A percentile compares a stretch with the other conserved stretches of the same genome.
Evolutionary conservation across 176 grass and related monocot species (phyloP).

Genomic region (Oryza brachyantha): DNA sequence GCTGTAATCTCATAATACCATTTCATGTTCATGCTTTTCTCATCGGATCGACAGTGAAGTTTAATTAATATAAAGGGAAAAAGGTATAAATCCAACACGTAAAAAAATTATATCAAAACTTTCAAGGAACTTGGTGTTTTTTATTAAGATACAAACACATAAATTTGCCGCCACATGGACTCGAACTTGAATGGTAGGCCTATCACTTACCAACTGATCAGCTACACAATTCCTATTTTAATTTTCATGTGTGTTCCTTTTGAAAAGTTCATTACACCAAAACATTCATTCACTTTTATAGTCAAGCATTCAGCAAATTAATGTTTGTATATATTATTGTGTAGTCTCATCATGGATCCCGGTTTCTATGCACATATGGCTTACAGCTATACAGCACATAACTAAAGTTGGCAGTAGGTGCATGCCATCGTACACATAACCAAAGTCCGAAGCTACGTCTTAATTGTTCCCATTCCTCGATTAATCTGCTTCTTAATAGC

Average conservation of each 20-base stretch:
- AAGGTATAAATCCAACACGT: no score
- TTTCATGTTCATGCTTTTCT: neutral
- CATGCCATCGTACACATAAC: neutral
- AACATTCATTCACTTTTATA: neutral
- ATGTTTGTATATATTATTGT: neutral
- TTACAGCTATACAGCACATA: conserved; percentile 4
- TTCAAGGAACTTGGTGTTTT: no score
- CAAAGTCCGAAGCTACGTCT: neutral
- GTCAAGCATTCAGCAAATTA: neutral
- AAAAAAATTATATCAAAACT: no score
- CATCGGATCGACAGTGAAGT: no score
- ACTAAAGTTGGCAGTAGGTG: conserved; percentile 13
- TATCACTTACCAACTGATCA: no score
- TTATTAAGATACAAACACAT: no score
- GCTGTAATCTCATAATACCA: conserved; percentile 8
- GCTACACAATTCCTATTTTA: no score
- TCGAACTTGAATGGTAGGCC: no score
- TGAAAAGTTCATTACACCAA: neutral
- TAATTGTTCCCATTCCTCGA: neutral
- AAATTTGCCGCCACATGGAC: no score
- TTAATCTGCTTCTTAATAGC: neutral
- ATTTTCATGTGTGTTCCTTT: neutral
- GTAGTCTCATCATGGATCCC: neutral
- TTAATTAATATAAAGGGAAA: no score
- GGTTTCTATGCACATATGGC: neutral